Evolutionary conservation across 805 yeast species (phyloP), one percentile per base, ranked within the genome.

Genomic region (Metschnikowia arizonensis): DNA sequence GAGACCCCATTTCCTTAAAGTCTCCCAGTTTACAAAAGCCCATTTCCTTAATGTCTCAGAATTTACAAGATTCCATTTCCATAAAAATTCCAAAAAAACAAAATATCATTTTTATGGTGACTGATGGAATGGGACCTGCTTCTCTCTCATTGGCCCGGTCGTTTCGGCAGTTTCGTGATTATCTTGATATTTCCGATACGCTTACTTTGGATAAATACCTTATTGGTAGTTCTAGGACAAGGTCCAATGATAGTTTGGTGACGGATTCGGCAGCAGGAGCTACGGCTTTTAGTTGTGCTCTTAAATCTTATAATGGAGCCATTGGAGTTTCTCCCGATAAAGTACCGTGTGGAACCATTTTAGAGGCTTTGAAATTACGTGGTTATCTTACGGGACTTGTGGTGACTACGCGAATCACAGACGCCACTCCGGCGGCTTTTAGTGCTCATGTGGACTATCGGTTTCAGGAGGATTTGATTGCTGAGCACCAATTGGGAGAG

Each of bases 261-360:
- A 90, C 98, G 0, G 98, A 90, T 62, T 86, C 96, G 24, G 98
- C 98, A 9, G 98, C 98, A 2, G 97, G 97, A 12, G 98, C 97
- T 12, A 88, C 96, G 11, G 97, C 96, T 1, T 90, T 89, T 58
- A 74, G 95, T 0, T 88, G 96, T 64, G 91, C 82, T 5, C 59
- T 81, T 56, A 90, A 90, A 68, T 70, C 89, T 4, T 88, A 87
- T 66, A 90, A 90, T 62, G 93, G 95, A 12, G 97, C 96, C 10
- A 85, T 90, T 61, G 95, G 88, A n/a, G 96, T 90, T 12, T 76
- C 77, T 48, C 79, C 88, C 1, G 65, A 72, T 26, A 70, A 75
- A 39, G 54, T 58, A n/a, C 95, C 97, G 5, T 85, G 95, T 60
- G 97, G 96, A 5, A 88, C 96, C 2, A 66, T 90, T 33, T 69